phyloP scores from a whole-genome alignment of 2,329 filamentous ascomycete genomes.

The Berkeleyomyces basicola region DNA sequence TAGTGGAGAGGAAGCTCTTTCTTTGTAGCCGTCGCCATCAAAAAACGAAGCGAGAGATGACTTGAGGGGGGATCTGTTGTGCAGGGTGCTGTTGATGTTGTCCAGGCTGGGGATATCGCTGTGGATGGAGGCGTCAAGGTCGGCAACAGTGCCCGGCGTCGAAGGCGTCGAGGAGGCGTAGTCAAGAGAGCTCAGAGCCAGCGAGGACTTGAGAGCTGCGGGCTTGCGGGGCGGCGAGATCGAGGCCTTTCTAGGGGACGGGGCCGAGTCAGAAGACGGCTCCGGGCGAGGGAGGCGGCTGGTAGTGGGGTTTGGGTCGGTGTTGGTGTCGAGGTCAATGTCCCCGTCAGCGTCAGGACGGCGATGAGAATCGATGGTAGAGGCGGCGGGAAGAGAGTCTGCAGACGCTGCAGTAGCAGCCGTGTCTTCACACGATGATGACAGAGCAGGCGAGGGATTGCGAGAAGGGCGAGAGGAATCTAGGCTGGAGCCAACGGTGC shows the following conservation, averaged over 20 bases:
- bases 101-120: conserved; percentile 24
- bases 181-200: conserved; percentile 26
- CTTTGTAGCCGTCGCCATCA: conserved; percentile 34
- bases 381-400: background rate
- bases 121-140: conserved; percentile 40
- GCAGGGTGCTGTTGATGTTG: conserved; percentile 1
- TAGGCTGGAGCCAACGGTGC: conserved; percentile 22
- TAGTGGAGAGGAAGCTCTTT: conserved; percentile 47
- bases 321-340: conserved; percentile 25
- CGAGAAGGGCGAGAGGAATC: conserved; percentile 20
- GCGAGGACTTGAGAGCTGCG: conserved; percentile 20
- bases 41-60: conserved; percentile 41
- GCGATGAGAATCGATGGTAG: background rate
- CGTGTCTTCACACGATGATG: conserved; percentile 24
- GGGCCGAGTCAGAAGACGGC: background rate
- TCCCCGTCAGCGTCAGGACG: conserved; percentile 16
- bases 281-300: conserved; percentile 18
- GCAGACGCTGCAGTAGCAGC: conserved; percentile 7
- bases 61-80: conserved; percentile 32
- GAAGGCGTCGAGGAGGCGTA: conserved; percentile 39
- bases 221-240: conserved; percentile 26
- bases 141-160: conserved; percentile 37
- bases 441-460: conserved; percentile 22
- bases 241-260: conserved; percentile 23
- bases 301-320: conserved; percentile 32